Evolutionary conservation across 441 rosid genomes (phyloP), one percentile per base, ranked within the genome.

Genomic region (Eutrema salsugineum): DNA sequence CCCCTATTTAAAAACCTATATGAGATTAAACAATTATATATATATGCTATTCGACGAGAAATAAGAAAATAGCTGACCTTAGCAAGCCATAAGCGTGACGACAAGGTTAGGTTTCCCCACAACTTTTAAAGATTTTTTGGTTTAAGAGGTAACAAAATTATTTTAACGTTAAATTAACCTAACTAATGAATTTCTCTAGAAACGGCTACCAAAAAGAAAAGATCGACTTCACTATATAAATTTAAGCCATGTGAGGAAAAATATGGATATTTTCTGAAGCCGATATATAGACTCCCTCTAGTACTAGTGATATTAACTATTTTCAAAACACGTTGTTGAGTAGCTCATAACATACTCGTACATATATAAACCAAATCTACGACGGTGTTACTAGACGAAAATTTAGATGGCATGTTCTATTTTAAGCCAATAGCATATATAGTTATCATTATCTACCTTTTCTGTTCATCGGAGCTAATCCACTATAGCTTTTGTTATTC

Each of bases 41-140:
- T 39, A 51, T 39, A 43, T 39, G 28, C 39, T n/a, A 57, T 19
- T 30, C 30, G 44, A 19, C 61, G 19, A 58, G 30, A 48, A 22
- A 8, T 5, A 28, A 44, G 43, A 47, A 32, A 65, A 68, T 68
- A 55, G 66, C 65, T 75, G 74, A 75, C 70, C 65, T 54, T 55
- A 62, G 51, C 75, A 54, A 19, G 65, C 70, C 70, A 75, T 69
- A 75, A 75, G 73, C 73, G 48, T 75, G 78, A 75, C 73, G 69
- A 75, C 69, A 66, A 36, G 27, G 19, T 65, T 56, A 38, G 20
- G 3, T 5, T 46, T 42, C 10, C 44, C 44, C 44, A 24, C 27
- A 24, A 24, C n/a, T n/a, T n/a, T n/a, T n/a, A n/a, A n/a, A n/a
- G n/a, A n/a, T n/a, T 1, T 24, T 24, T 24, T 24, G 27, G 27